Evolutionary conservation across 2,329 filamentous ascomycete genomes (phyloP), one percentile per base, ranked within the genome.

Genomic region (Diaporthe humulicola): DNA sequence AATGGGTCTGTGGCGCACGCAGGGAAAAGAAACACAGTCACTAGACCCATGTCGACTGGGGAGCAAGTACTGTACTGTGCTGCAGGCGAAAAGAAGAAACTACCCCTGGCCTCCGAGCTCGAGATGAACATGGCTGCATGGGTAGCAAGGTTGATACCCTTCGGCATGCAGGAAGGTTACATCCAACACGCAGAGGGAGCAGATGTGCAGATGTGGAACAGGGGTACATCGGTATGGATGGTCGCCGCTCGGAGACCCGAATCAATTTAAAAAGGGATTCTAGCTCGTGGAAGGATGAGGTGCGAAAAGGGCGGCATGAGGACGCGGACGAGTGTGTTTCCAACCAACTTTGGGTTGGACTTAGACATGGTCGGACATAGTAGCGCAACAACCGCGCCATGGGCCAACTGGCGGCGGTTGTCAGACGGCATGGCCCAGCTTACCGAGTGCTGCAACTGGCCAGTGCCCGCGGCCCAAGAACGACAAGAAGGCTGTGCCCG

Each of bases 111-210:
- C 40, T 42, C 42, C 45, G 54, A 28, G 66, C 57, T 73, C 64
- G 71, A 69, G 56, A 74, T 57, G 74, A 57, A 71, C 67, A 73
- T 64, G 60, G 60, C 40, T 64, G 60, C 60, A 64, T 71, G 71
- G 74, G 42, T 52, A 72, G 15, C 70, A 64, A 72, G 45, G 58
- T 71, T 70, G 54, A 69, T 76, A 61, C 74, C 72, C 72, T 56
- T 54, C n/a, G 58, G 72, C 56, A 76, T 74, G 74, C 72, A 74
- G 56, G 28, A 28, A 50, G 64, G 74, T 76, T 70, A 57, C 70
- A 66, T 69, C 54, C 30, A 67, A 48, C 64, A 56, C 69, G 69
- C 60, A 72, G 60, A 54, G 36, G 48, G 48, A 56, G 60, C 57
- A 66, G 74, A 73, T 42, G 56, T 52, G 38, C 48, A 70, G 48